phyloP scores from a whole-genome alignment of 495 filamentous ascomycete genomes.

The Xylaria nigripes region DNA sequence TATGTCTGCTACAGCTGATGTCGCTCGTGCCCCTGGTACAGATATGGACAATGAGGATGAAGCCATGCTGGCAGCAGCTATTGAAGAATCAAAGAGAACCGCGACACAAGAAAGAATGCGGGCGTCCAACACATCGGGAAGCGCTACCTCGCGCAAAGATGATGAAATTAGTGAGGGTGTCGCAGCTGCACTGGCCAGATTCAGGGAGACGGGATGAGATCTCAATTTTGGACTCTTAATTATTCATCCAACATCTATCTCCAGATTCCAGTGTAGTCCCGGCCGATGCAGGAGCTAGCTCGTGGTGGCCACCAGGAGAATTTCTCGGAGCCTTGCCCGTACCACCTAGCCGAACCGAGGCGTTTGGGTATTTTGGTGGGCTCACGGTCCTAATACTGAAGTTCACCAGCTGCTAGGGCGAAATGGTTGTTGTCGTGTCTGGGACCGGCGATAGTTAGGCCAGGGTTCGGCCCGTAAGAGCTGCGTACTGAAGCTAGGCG shows the following conservation, averaged over 20 bases:
- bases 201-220: slow-evolving; percentile 37
- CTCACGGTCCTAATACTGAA: not conserved
- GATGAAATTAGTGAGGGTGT: slow-evolving; percentile 44
- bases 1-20: not conserved
- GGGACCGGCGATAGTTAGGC: too few species aligned
- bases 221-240: not conserved
- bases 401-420: too few species aligned
- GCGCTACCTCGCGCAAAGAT: slow-evolving; percentile 17
- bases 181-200: slow-evolving; percentile 44
- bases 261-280: not conserved
- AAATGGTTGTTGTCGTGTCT: too few species aligned
- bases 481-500: too few species aligned
- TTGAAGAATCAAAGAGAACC: slow-evolving; percentile 29
- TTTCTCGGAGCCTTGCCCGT: not conserved
- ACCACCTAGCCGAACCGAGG: not conserved
- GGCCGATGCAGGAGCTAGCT: too few species aligned
- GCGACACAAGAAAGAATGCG: slow-evolving; percentile 13
- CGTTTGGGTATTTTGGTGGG: not conserved
- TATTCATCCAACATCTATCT: not conserved
- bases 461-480: too few species aligned
- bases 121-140: slow-evolving; percentile 14
- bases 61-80: slow-evolving; percentile 39
- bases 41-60: slow-evolving; percentile 42
- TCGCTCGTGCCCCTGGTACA: slow-evolving; percentile 10
- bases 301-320: not conserved